Conservation (phyloP, 768 basidiomycete genomes). For the Auricularia sp. region DNA sequence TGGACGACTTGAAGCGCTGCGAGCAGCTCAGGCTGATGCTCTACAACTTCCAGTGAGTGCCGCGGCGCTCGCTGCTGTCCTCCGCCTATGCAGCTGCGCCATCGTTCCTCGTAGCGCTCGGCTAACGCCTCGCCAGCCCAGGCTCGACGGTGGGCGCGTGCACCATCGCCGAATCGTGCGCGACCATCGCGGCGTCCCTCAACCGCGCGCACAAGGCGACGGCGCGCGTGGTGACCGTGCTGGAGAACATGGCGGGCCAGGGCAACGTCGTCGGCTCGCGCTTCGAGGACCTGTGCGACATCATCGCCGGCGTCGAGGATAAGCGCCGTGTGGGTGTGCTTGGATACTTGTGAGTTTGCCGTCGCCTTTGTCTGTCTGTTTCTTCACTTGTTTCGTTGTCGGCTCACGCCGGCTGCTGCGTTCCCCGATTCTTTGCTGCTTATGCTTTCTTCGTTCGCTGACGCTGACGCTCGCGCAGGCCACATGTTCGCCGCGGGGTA, state of each 20-base stretch:
- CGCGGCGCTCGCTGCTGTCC: too few relatives aligned
- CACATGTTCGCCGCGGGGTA: constrained; percentile 79
- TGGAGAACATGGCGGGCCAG: constrained; percentile 85
- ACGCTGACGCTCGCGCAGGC: constrained; percentile 28
- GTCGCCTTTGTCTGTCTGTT: too few relatives aligned
- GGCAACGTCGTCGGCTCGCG: constrained; percentile 69
- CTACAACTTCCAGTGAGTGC: constrained; percentile 79
- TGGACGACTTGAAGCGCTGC: constrained; percentile 74
- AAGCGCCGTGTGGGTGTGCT: constrained; percentile 70
- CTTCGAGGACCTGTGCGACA: constrained; percentile 56
- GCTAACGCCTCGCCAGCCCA: constrained; percentile 35
- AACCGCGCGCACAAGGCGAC: constrained; percentile 66
- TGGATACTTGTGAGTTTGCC: constrained; percentile 63
- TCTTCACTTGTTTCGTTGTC: too few relatives aligned
- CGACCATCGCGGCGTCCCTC: constrained; percentile 58
- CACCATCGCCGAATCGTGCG: constrained; percentile 49
- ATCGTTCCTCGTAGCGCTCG: background rate
- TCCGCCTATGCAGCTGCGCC: background rate
- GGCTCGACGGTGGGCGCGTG: constrained; percentile 72
- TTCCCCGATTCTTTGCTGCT: too few relatives aligned
- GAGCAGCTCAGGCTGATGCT: constrained; percentile 61
- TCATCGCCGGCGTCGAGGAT: constrained; percentile 62
- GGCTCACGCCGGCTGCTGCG: too few relatives aligned
- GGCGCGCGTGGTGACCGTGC: constrained; percentile 44
- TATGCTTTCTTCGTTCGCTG: too few relatives aligned